These are phyloP conservation scores for Parachlorella kessleri DNA, from an alignment of 139 green algal species.

Conservation along the genomic window DNA sequence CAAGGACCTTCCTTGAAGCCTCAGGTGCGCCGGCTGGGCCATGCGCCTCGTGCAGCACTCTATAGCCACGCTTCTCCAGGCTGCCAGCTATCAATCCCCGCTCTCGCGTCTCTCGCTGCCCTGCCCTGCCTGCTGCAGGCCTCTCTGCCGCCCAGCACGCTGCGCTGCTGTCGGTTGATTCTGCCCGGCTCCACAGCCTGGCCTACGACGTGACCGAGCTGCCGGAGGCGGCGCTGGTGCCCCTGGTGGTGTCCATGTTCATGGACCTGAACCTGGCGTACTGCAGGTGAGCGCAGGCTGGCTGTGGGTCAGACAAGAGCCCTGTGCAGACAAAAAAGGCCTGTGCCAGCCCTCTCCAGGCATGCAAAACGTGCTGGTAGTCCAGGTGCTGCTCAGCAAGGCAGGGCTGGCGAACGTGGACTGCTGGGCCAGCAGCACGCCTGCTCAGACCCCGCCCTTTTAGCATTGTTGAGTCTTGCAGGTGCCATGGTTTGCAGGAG, in stretches of 20 bases:
- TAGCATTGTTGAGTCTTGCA: no score
- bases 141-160: background rate
- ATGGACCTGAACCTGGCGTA: slow-evolving; percentile 41
- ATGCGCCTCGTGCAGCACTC: background rate
- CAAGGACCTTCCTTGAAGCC: background rate
- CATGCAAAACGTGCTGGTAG: no score
- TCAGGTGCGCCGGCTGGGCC: background rate
- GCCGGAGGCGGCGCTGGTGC: slow-evolving; percentile 29
- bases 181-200: slow-evolving; percentile 37
- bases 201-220: slow-evolving; percentile 52
- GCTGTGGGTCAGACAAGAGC: no score
- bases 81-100: background rate
- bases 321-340: no score
- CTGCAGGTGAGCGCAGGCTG: slow-evolving; percentile 8
- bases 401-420: background rate
- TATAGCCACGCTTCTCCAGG: background rate
- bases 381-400: no score
- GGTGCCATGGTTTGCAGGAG: no score
- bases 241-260: slow-evolving; percentile 51
- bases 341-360: no score
- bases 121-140: background rate
- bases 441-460: no score
- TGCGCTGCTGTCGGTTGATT: background rate
- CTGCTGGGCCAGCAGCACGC: background rate
- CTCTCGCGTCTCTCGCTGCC: background rate